phyloP scores from a whole-genome alignment of 106 monocot species.

The Apostasia shenzhenica region DNA sequence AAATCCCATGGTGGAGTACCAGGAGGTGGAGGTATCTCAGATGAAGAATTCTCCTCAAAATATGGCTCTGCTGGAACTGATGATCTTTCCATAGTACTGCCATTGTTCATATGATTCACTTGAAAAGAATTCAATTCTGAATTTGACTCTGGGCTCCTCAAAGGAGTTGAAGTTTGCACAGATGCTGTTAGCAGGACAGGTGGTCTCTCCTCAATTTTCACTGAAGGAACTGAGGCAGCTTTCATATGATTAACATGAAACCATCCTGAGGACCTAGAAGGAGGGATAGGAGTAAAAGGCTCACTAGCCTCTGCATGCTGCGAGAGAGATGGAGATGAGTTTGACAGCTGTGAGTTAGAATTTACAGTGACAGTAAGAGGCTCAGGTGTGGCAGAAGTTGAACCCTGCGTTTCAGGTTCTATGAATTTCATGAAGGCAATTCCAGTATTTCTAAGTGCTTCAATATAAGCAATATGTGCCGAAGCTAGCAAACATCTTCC shows the following conservation, averaged over 20 bases:
- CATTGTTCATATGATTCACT: conserved; percentile 71
- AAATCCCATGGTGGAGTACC: conserved; percentile 77
- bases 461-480: conserved; percentile 70
- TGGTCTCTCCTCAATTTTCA: conserved; percentile 49
- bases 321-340: conserved; percentile 54
- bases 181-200: conserved; percentile 36
- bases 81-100: conserved; percentile 49
- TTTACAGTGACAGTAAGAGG: conserved; percentile 46
- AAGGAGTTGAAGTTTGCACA: conserved; percentile 22
- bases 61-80: conserved; percentile 18
- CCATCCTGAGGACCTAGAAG: conserved; percentile 32
- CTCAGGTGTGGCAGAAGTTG: conserved; percentile 62
- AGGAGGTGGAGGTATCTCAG: conserved; percentile 30
- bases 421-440: conserved; percentile 65
- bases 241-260: conserved; percentile 83
- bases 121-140: conserved; percentile 21
- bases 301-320: conserved; percentile 39
- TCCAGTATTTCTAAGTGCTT: conserved; percentile 77
- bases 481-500: conserved; percentile 67
- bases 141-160: neutral
- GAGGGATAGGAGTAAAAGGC: conserved; percentile 46
- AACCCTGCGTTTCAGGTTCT: conserved; percentile 55
- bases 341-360: conserved; percentile 42
- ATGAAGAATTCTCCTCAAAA: conserved; percentile 27
- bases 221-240: conserved; percentile 33